Base-by-base conservation (phyloP, 2,329 filamentous ascomycete genomes). In the Hymenoscyphus fraxineus region DNA sequence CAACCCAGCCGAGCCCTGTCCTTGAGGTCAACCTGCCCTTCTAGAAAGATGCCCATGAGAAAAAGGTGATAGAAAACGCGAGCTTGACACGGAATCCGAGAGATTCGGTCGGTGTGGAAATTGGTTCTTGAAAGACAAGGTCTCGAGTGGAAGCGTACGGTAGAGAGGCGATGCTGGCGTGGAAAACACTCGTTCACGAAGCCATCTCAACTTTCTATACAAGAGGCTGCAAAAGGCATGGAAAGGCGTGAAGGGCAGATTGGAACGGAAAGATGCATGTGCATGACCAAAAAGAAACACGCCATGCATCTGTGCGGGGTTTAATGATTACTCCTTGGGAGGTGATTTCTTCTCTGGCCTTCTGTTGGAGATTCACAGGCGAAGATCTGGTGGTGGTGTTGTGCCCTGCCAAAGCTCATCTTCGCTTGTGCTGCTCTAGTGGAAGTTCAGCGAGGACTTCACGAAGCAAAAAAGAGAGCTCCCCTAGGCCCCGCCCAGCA, bases 311-410 rank as follows among this genome's bases (percentile, higher is more conserved):
- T 41, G 47, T 32, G 55, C 67, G 65, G 67, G 70, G 64, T 61
- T 55, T 57, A 56, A 58, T 67, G 66, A 62, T 60, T 55, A 32
- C 22, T 62, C 64, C 15, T 51, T 60, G 63, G 13, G 61, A 55
- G 38, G 10, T 54, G 47, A 54, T 27, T 27, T 27, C 41, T 47
- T 32, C 31, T 65, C 59, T 58, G 63, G 55, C 32, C 6, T 51
- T 41, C 32, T 9, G 27, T 19, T 54, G 1, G 19, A 44, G 38
- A 63, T 40, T 27, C 65, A 69, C 70, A 64, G 31, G 47, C 63
- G 1, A 2, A 64, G 71, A 71, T 70, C 15, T 40, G 19, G 7
- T 66, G 68, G 67, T 63, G 67, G 58, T 68, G 68, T 54, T 63
- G 57, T 57, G 40, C 54, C 61, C 66, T 59, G 65, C 66, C n/a